A percentile compares a stretch with the other conserved stretches of the same genome.
Evolutionary conservation across 2,329 filamentous ascomycete species (phyloP).

Genomic region (Thelonectria blattea): DNA sequence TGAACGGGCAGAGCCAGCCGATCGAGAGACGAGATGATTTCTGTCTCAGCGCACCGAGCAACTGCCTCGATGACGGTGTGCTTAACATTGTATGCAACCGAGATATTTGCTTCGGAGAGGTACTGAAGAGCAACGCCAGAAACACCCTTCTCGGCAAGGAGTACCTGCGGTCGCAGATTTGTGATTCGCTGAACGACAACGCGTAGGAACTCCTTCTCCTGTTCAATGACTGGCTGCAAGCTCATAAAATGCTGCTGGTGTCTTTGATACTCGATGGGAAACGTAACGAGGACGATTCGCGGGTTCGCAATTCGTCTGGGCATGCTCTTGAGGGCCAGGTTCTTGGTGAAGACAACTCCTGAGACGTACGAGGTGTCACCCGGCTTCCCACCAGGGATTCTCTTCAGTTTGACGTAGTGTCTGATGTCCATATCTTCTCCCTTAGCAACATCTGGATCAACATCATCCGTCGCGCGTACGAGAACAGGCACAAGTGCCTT

Average conservation of each 20-base stretch:
- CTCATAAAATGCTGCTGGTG: constrained; percentile 95
- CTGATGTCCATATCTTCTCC: constrained; percentile 97
- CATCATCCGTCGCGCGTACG: constrained; percentile 89
- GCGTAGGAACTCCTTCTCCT: constrained; percentile 91
- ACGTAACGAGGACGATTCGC: constrained; percentile 89
- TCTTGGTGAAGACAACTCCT: constrained; percentile 96
- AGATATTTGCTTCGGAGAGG: constrained; percentile 85
- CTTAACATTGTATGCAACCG: constrained; percentile 96
- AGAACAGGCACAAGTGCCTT: constrained; percentile 89
- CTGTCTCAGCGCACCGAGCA: constrained; percentile 87
- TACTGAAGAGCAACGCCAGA: constrained; percentile 90
- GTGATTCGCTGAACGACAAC: constrained; percentile 93
- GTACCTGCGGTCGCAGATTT: constrained; percentile 80
- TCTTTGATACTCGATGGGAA: constrained; percentile 93
- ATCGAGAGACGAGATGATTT: constrained; percentile 93
- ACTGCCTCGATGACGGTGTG: constrained; percentile 94
- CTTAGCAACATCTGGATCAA: constrained; percentile 87
- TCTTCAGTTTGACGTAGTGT: constrained; percentile 97
- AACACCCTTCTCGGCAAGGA: constrained; percentile 92
- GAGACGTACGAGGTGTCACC: constrained; percentile 96
- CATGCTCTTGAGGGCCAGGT: constrained; percentile 96
- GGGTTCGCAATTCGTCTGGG: constrained; percentile 82
- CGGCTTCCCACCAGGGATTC: constrained; percentile 88
- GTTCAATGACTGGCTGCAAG: constrained; percentile 92
- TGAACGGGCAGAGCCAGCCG: constrained; percentile 78